Conservation (phyloP, 2,329 filamentous ascomycete genomes). For the Cadophora malorum region DNA sequence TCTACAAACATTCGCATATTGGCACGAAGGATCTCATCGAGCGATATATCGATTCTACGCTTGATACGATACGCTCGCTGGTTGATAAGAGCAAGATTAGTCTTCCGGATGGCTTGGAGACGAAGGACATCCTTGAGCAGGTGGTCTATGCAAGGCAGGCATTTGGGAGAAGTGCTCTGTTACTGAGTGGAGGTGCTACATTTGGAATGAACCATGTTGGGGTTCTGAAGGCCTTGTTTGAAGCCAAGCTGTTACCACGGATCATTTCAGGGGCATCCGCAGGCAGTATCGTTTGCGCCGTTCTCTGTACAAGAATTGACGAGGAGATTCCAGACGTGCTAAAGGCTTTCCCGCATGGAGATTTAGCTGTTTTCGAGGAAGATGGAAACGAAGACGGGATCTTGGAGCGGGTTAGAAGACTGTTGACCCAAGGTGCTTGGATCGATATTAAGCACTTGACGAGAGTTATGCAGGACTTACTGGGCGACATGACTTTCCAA, state of each 20-base stretch:
- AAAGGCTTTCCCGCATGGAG: slow-evolving; percentile 64
- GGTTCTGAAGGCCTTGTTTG: slow-evolving; percentile 70
- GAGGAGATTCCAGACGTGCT: slow-evolving; percentile 66
- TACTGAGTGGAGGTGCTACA: slow-evolving; percentile 72
- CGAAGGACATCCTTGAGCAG: slow-evolving; percentile 60
- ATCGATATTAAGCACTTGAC: slow-evolving; percentile 84
- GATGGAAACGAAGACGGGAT: slow-evolving; percentile 65
- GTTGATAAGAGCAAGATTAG: slow-evolving; percentile 62
- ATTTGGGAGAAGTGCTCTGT: slow-evolving; percentile 69
- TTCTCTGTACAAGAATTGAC: slow-evolving; percentile 68
- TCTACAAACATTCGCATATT: slow-evolving; percentile 84
- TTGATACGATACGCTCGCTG: slow-evolving; percentile 75
- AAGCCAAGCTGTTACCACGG: slow-evolving; percentile 66
- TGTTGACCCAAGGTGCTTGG: slow-evolving; percentile 83
- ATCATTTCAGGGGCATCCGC: slow-evolving; percentile 74
- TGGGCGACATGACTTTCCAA: slow-evolving; percentile 92
- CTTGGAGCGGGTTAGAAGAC: slow-evolving; percentile 70
- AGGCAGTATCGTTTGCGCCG: slow-evolving; percentile 71
- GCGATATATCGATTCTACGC: slow-evolving; percentile 80
- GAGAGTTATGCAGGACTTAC: slow-evolving; percentile 78
- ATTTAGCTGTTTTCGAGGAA: slow-evolving; percentile 69
- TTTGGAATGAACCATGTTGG: slow-evolving; percentile 78
- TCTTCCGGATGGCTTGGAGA: slow-evolving; percentile 61
- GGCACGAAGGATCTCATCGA: slow-evolving; percentile 90
- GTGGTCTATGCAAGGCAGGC: slow-evolving; percentile 66